Base-by-base conservation (phyloP, 2,329 filamentous ascomycete species). In the Aspergillus amoenus region DNA sequence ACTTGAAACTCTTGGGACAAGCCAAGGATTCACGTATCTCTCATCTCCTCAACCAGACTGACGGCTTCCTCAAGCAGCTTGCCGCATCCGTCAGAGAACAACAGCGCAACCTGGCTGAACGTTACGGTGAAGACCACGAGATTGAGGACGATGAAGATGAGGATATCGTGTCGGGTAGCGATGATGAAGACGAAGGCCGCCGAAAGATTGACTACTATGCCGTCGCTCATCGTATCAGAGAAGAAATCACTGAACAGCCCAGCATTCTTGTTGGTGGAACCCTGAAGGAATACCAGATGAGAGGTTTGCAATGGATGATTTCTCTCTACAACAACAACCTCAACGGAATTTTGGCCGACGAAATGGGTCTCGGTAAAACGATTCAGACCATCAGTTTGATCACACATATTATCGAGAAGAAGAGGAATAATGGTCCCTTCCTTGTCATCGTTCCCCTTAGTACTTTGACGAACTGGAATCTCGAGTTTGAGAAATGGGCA, bases 291-390 rank as follows among this genome's bases (percentile, higher is more conserved):
- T 99, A 99, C 76, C 94, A 99, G 78, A 66, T 99, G 77, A 97
- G 97, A 86, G 94, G 94, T 83, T 80, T 99, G 47, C 93, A 99
- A 75, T 99, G 94, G 94, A 99, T 99, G 94, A 88, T 99, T 60
- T 99, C 94, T 13, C 83, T 99, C 13, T 99, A 97, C 84, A 99
- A 99, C 87, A 99, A 99, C 82, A 99, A 97, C 77, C 85, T 99
- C 64, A 99, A 99, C 74, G 94, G 94, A 84, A 97, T 99, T 64
- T 81, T 99, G 68, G 94, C 94, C 58, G 94, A 99, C 70, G 94
- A 99, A 78, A 99, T 99, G 94, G 94, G 94, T 88, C 90, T 99
- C 64, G 94, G 94, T 75, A 99, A 99, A 80, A 99, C 94, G 0
- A 99, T 99, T 67, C 94, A 99, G 77, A 97, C 94, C 44, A 99